Evolutionary conservation across 805 yeast species (phyloP).

Genomic region (Cyberlindnera americana): DNA sequence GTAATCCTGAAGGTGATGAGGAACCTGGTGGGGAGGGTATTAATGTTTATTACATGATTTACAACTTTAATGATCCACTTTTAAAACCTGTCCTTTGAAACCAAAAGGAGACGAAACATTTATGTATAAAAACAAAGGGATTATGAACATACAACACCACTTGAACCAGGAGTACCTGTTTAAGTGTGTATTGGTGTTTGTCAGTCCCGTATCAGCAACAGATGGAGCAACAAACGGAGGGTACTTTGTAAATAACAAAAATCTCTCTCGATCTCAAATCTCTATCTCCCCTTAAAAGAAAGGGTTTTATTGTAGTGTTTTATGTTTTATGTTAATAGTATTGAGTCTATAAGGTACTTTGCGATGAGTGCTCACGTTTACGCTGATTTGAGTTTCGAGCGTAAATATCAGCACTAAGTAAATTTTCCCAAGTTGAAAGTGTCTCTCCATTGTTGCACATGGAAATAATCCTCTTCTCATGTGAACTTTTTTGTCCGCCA

Average conservation of each 20-base stretch:
- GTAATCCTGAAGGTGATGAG: constrained; percentile 12
- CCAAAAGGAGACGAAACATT: no score
- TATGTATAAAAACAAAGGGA: not conserved
- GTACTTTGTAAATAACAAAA: no score
- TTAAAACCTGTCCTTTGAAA: constrained; percentile 6
- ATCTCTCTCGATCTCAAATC: no score
- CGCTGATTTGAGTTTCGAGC: not conserved
- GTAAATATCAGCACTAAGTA: constrained; percentile 13
- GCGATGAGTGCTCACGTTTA: not conserved
- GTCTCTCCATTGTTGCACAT: no score
- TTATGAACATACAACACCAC: constrained; percentile 9
- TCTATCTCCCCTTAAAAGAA: not conserved
- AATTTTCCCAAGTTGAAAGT: no score
- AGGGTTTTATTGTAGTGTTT: not conserved
- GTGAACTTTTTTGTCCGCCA: no score
- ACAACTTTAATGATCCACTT: constrained; percentile 9
- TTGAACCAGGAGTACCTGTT: constrained; percentile 13
- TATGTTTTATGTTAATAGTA: no score
- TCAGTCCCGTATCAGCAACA: not conserved
- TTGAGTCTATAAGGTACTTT: no score
- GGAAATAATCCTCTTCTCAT: no score
- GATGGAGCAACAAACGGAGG: no score
- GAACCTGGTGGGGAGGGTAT: constrained; percentile 16
- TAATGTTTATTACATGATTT: constrained; percentile 18
- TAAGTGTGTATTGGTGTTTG: constrained; percentile 9